Conservation (phyloP, 257 asterid genomes). For the Capsicum chinense region DNA sequence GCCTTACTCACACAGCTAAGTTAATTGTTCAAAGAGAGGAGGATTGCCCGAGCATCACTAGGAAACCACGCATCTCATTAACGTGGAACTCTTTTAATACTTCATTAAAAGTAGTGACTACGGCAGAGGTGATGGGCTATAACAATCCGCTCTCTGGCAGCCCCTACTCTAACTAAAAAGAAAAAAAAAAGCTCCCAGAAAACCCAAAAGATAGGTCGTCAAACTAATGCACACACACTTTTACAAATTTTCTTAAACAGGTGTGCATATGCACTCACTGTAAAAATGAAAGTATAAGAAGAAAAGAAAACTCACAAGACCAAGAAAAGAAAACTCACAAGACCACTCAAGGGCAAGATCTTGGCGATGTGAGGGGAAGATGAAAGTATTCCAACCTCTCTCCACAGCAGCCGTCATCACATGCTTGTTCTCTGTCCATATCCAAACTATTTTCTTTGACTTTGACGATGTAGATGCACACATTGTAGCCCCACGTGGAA, state of each 20-base stretch:
- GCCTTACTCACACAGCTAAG: too few relatives aligned
- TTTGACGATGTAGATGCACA: constrained; percentile 4
- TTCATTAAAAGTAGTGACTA: neutral
- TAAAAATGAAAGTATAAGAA: neutral
- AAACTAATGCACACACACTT: neutral
- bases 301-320: constrained; percentile 57
- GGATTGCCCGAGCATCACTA: too few relatives aligned
- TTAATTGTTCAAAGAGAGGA: too few relatives aligned
- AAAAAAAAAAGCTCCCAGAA: neutral
- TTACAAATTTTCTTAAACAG: neutral
- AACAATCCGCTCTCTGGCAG: neutral
- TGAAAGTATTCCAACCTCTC: constrained; percentile 83
- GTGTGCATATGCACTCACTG: neutral
- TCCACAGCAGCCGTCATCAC: constrained; percentile 92
- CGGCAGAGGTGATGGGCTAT: neutral
- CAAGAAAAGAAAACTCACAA: constrained; percentile 59
- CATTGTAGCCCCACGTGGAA: neutral
- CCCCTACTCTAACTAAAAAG: neutral
- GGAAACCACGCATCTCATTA: too few relatives aligned
- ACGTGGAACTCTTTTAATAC: too few relatives aligned
- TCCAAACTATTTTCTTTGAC: constrained; percentile 69
- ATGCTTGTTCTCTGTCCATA: constrained; percentile 84
- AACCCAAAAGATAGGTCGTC: neutral
- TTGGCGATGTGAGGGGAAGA: constrained; percentile 57
- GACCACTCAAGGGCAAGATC: constrained; percentile 78